Evolutionary conservation across 1,284 basidiomycete species (phyloP), one percentile per base, ranked within the genome.

Genomic region (Moniliophthora roreri): DNA sequence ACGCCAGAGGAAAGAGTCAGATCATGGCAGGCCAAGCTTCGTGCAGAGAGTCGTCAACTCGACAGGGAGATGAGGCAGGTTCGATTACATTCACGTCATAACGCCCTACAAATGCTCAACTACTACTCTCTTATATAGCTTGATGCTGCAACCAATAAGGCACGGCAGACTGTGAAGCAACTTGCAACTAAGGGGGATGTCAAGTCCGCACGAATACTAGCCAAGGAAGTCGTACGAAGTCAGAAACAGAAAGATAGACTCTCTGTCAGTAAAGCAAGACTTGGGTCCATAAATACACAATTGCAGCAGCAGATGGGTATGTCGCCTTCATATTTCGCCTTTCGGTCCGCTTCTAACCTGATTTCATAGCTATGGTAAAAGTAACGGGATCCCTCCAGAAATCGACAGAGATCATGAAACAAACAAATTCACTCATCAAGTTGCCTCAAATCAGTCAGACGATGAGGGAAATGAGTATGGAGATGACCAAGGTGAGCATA

Each of bases 381-480:
- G 93, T 99, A 38, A 98, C 97, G 2, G 97, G 97, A 7, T 86
- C 93, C 20, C 78, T 99, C 62, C 95, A 98, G 73, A 98, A 95
- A 72, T 96, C 93, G 9, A 95, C 96, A 1, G 96, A 99, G 72
- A 98, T 99, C 59, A 99, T 99, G 96, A 99, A 93, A 74, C 79
- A 95, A 32, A 96, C 95, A 3, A 99, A 98, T 71, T 78, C 88
- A 45, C 81, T 99, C 42, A 79, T 99, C 63, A 95, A 88, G 66
- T 77, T 99, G 34, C 97, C 97, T 15, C 93, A 99, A 68, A 85
- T 99, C 51, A 91, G 87, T 67, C 88, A 87, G 59, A 82, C 85
- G 0, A 99, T 99, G 97, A 84, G 94, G 26, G 91, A 98, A 66
- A 96, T 99, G 94, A 93, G 89, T 63, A 92, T 95, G 85, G 96